These are phyloP conservation scores for Amanita pallidorosea DNA, from an alignment of 768 basidiomycete species.

Conservation along the genomic window DNA sequence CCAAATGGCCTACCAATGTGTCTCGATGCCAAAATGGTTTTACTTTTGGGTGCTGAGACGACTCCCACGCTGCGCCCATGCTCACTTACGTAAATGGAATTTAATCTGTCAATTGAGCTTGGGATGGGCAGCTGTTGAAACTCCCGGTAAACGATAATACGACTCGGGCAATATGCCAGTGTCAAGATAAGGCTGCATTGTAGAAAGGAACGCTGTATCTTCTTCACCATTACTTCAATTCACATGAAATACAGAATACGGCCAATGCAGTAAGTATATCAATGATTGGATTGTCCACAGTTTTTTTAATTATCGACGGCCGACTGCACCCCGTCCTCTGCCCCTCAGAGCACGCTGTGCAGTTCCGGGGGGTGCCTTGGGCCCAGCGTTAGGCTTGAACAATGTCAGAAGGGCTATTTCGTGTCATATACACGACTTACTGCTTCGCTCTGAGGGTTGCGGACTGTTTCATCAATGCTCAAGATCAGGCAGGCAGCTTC, in stretches of 20 bases:
- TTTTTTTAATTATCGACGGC: constrained; percentile 2
- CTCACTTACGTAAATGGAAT: too few species aligned
- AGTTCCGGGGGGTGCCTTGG: constrained; percentile 84
- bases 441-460: constrained; percentile 89
- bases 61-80: too few species aligned
- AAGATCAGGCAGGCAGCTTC: constrained; percentile 96
- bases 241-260: neutral
- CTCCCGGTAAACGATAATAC: too few species aligned
- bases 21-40: too few species aligned
- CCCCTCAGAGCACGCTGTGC: constrained; percentile 81
- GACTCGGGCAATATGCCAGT: too few species aligned
- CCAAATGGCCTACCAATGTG: too few species aligned
- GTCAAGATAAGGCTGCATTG: too few species aligned
- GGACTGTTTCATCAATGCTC: constrained; percentile 95
- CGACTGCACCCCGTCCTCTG: constrained; percentile 63
- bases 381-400: constrained; percentile 67
- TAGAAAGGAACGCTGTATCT: too few species aligned
- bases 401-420: constrained; percentile 10
- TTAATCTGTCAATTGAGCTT: too few species aligned
- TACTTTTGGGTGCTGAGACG: too few species aligned
- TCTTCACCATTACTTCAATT: neutral
- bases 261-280: neutral
- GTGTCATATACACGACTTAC: constrained; percentile 34
- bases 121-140: too few species aligned
- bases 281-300: neutral